phyloP scores from a whole-genome alignment of 345 rosid genomes.

The Syzygium oleosum region DNA sequence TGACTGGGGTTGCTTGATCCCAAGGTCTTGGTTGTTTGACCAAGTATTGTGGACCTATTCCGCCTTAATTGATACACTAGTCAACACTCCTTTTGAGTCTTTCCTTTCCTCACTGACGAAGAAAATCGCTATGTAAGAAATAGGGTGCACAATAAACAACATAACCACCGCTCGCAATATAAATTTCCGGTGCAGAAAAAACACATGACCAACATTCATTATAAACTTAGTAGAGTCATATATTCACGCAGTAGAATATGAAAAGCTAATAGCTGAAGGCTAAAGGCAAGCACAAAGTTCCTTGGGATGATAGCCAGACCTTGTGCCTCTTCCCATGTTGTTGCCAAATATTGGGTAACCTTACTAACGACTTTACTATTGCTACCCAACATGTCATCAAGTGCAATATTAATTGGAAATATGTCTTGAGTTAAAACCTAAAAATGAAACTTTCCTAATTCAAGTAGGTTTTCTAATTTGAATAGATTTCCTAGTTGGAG shows the following conservation, averaged over 20 bases:
- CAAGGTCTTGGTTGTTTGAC: too few relatives aligned
- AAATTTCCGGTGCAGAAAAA: not conserved
- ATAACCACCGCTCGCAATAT: not conserved
- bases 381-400: conserved; percentile 68
- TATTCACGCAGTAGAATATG: too few relatives aligned
- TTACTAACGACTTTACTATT: conserved; percentile 52
- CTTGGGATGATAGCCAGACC: conserved; percentile 66
- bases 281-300: conserved; percentile 7
- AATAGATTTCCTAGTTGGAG: not conserved
- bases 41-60: not conserved
- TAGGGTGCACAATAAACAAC: not conserved
- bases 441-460: not conserved
- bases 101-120: not conserved
- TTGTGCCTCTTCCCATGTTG: conserved; percentile 47
- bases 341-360: conserved; percentile 51
- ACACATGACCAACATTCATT: not conserved
- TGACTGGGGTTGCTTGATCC: not conserved
- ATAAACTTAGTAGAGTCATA: not conserved
- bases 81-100: not conserved
- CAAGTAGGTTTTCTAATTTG: not conserved
- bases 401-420: conserved; percentile 31
- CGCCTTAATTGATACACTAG: not conserved
- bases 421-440: not conserved
- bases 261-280: not conserved
- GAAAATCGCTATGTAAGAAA: not conserved